These are phyloP conservation scores for Takashimella tepidaria DNA, from an alignment of 1,284 basidiomycete species.

Conservation along the genomic window DNA sequence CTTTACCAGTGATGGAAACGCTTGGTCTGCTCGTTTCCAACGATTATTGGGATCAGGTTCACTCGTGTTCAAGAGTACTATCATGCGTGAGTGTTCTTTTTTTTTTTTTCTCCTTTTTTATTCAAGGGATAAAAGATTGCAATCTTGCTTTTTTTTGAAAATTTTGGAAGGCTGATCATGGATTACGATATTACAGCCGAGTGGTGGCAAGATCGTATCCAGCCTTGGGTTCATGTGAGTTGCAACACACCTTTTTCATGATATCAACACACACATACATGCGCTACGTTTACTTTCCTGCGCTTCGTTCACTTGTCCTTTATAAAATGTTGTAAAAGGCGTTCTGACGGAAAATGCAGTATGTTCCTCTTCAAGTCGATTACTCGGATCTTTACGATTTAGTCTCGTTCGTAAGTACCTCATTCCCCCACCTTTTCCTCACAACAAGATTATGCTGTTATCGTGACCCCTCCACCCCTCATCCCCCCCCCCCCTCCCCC, in stretches of 20 bases:
- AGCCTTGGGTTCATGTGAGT: constrained; percentile 50
- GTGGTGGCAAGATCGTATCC: constrained; percentile 50
- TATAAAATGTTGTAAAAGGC: too few species aligned
- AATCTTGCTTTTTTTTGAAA: background rate
- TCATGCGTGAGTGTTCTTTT: constrained; percentile 26
- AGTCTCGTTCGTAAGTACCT: constrained; percentile 40
- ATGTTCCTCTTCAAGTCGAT: constrained; percentile 49
- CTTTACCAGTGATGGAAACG: constrained; percentile 66
- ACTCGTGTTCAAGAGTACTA: constrained; percentile 42
- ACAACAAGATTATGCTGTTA: too few species aligned
- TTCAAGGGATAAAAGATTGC: background rate
- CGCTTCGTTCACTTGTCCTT: too few species aligned
- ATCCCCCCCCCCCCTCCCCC: too few species aligned
- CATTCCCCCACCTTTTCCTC: too few species aligned
- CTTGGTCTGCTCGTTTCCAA: constrained; percentile 62
- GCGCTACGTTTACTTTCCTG: too few species aligned
- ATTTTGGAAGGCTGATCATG: background rate
- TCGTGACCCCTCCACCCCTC: constrained; percentile 13
- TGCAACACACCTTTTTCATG: too few species aligned
- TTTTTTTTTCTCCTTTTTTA: too few species aligned
- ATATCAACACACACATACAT: too few species aligned
- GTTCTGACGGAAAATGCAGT: too few species aligned
- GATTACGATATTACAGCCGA: too few species aligned
- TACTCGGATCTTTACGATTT: constrained; percentile 48
- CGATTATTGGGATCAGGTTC: constrained; percentile 38